Evolutionary conservation across 768 basidiomycete genomes (phyloP).

Genomic region (Ramaria sp.): DNA sequence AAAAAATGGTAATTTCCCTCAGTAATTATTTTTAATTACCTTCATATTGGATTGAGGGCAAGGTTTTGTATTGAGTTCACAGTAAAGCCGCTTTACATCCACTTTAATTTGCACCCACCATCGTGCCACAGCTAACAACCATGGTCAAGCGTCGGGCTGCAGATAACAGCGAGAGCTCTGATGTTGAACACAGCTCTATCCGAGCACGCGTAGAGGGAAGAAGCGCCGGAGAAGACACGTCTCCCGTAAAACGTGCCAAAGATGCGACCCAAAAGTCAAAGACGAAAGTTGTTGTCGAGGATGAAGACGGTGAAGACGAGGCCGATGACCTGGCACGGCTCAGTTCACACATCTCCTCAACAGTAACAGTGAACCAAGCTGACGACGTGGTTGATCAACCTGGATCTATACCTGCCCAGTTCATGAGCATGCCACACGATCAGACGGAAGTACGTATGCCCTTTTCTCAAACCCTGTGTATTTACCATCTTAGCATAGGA

Average conservation of each 20-base stretch:
- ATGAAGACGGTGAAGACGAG: slow-evolving; percentile 16
- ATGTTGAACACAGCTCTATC: slow-evolving; percentile 25
- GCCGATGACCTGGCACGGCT: slow-evolving; percentile 9
- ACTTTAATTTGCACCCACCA: no score
- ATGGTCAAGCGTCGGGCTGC: slow-evolving; percentile 46
- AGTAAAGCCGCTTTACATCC: no score
- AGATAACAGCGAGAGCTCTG: slow-evolving; percentile 32
- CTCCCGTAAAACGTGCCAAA: slow-evolving; percentile 19
- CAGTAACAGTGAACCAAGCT: slow-evolving; percentile 29
- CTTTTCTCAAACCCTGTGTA: not conserved
- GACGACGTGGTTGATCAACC: slow-evolving; percentile 61
- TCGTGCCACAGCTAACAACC: no score
- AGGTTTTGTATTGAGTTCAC: no score
- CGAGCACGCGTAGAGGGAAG: slow-evolving; percentile 32
- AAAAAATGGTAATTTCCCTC: no score
- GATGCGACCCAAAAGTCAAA: slow-evolving; percentile 23
- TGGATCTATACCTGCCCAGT: slow-evolving; percentile 43
- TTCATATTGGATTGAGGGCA: no score
- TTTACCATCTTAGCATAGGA: slow-evolving; percentile 38
- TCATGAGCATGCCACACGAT: slow-evolving; percentile 34
- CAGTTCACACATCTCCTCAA: slow-evolving; percentile 9
- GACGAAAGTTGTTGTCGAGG: slow-evolving; percentile 16
- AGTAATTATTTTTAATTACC: no score
- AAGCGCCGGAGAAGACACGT: slow-evolving; percentile 23
- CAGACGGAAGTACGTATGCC: slow-evolving; percentile 35